A percentile compares a stretch with the other conserved stretches of the same genome.
phyloP scores from a whole-genome alignment of 352 stramenopile genomes.

The Phytophthora citrophthora region DNA sequence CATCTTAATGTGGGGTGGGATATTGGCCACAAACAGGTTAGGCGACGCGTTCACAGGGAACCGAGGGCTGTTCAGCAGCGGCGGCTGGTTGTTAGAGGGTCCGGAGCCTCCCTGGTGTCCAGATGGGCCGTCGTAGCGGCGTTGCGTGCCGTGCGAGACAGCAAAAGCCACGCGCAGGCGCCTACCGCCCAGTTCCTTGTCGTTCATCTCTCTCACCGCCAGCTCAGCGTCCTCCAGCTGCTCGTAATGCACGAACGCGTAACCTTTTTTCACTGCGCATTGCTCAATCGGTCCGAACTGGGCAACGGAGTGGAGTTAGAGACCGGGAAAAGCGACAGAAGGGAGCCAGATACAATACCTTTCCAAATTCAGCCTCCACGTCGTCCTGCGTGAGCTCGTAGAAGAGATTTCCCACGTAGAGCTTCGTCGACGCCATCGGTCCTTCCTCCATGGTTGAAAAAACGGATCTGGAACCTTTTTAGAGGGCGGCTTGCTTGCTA shows the following conservation, averaged over 20 bases:
- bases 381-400: constrained; percentile 55
- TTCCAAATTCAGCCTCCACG: constrained; percentile 56
- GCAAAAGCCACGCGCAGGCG: constrained; percentile 57
- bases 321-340: neutral
- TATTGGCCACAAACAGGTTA: constrained; percentile 74
- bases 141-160: constrained; percentile 34
- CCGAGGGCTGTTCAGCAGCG: constrained; percentile 25
- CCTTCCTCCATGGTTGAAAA: constrained; percentile 14
- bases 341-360: constrained; percentile 16
- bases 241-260: constrained; percentile 64
- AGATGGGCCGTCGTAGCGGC: constrained; percentile 34
- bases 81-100: neutral
- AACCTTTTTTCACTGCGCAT: constrained; percentile 64
- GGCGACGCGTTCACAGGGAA: constrained; percentile 34
- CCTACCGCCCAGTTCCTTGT: constrained; percentile 49
- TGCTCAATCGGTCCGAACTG: constrained; percentile 60
- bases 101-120: constrained; percentile 1
- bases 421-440: constrained; percentile 55
- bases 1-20: constrained; percentile 68
- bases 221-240: constrained; percentile 49
- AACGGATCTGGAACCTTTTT: constrained; percentile 18
- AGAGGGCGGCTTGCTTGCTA: neutral
- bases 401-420: constrained; percentile 73
- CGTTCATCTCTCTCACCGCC: constrained; percentile 58
- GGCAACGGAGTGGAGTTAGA: constrained; percentile 2